phyloP scores from a whole-genome alignment of 495 filamentous ascomycete species.

The Annulohypoxylon moriforme region DNA sequence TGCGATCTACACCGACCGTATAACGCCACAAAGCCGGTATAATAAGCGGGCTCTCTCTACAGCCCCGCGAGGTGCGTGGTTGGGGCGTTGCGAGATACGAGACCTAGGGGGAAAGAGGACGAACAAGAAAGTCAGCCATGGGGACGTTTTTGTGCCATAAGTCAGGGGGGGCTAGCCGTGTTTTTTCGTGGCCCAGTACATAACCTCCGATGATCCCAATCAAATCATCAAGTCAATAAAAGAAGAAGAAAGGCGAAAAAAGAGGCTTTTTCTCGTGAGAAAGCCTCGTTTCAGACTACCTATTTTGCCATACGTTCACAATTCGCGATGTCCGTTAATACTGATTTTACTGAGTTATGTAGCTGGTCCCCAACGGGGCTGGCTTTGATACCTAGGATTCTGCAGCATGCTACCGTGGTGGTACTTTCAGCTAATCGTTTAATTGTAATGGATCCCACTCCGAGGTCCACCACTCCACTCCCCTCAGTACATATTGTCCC shows the following conservation, averaged over 20 bases:
- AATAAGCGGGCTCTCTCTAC: background rate
- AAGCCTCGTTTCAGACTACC: background rate
- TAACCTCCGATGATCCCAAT: background rate
- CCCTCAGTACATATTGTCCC: background rate
- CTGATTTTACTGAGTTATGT: background rate
- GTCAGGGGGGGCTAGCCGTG: background rate
- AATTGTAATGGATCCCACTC: background rate
- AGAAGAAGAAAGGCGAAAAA: background rate
- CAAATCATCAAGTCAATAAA: background rate
- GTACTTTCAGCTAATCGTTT: background rate
- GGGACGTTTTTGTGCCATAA: background rate
- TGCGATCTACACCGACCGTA: background rate
- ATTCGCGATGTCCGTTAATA: background rate
- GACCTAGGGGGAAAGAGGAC: too few relatives aligned
- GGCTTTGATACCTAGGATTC: background rate
- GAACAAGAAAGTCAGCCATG: too few relatives aligned
- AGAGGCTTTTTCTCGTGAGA: background rate
- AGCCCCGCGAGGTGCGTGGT: background rate
- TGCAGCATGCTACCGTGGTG: background rate
- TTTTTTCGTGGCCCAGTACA: background rate
- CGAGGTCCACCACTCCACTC: background rate
- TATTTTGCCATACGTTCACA: background rate
- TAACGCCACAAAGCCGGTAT: background rate
- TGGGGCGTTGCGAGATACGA: background rate
- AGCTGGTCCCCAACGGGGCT: background rate